phyloP scores from a whole-genome alignment of 768 basidiomycete genomes.

The Panus rudis region DNA sequence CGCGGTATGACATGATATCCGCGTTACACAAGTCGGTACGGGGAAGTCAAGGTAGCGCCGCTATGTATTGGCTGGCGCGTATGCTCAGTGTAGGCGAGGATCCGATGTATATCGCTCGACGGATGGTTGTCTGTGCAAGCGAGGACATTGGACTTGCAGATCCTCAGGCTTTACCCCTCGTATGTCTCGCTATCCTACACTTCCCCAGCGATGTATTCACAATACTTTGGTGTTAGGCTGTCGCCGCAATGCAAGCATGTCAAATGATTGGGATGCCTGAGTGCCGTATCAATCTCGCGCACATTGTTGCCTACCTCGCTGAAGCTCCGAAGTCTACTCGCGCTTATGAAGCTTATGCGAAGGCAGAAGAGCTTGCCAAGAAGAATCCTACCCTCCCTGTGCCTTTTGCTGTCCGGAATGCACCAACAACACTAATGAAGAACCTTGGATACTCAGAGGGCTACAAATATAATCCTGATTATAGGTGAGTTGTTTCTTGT shows the following conservation, averaged over 20 bases:
- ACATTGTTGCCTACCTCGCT: constrained; percentile 71
- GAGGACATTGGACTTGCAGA: constrained; percentile 85
- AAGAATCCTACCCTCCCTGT: constrained; percentile 48
- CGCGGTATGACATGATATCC: constrained; percentile 75
- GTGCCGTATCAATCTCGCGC: constrained; percentile 72
- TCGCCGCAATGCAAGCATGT: constrained; percentile 56
- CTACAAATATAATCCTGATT: constrained; percentile 46
- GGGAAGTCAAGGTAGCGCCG: constrained; percentile 69
- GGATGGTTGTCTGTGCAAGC: constrained; percentile 75
- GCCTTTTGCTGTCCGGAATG: constrained; percentile 70
- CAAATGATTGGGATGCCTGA: constrained; percentile 76
- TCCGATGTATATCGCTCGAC: constrained; percentile 65
- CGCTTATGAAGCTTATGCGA: constrained; percentile 69
- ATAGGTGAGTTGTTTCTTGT: constrained; percentile 22
- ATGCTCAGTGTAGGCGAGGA: constrained; percentile 81
- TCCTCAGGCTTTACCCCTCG: constrained; percentile 66
- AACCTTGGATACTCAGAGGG: constrained; percentile 41
- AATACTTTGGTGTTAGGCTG: constrained; percentile 35
- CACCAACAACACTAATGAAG: constrained; percentile 58
- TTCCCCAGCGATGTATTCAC: not conserved
- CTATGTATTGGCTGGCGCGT: constrained; percentile 83
- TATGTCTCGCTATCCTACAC: constrained; percentile 24
- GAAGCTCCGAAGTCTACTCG: constrained; percentile 80
- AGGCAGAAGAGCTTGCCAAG: constrained; percentile 57
- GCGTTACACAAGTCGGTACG: constrained; percentile 81